Base-by-base conservation (phyloP, 2,329 filamentous ascomycete genomes). In the Thielaviopsis ethacetica region DNA sequence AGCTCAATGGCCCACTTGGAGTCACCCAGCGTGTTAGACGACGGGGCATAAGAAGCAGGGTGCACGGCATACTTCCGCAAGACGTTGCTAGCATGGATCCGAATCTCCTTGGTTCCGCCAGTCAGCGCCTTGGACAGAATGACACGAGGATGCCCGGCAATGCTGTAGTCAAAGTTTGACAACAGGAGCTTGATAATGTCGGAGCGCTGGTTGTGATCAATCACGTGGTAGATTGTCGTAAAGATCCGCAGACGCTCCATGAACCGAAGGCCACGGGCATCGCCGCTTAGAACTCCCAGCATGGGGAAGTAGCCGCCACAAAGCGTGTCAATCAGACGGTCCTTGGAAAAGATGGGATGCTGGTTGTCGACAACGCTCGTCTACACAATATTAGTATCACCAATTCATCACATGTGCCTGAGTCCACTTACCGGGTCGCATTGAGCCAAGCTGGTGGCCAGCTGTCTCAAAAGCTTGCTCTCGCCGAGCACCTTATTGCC, bases 141-240 rank as follows among this genome's bases (percentile, higher is more conserved):
- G 56, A 98, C 88, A 47, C 93, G 82, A 21, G 94, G 86, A 69
- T 98, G 93, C 1, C 91, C 91, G 63, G 86, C 84, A 24, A 94
- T 75, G 21, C 84, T 86, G 68, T 95, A 98, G 71, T 98, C 91
- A 71, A 98, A 91, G 66, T 91, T 93, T 54, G 86, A 85, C 9
- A 98, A 77, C 34, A 98, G 78, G 10, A 91, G 78, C 68, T 91
- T 89, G 68, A 97, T 89, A 61, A 98, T 76, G 68, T 98, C 93
- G 53, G 91, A 89, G 2, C 93, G 85, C 69, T 93, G 86, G 65
- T 87, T 89, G 52, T 95, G 76, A 67, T 97, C 91, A 60, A 96
- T 81, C 62, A 98, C 95, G 70, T 97, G 93, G 68, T 98, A 98
- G 77, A 97, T 94, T 89, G 98, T 98, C 71, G 97, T 97, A 72